These are phyloP conservation scores for Didymella keratinophila DNA, from an alignment of 2,329 filamentous ascomycete species.

Conservation along the genomic window DNA sequence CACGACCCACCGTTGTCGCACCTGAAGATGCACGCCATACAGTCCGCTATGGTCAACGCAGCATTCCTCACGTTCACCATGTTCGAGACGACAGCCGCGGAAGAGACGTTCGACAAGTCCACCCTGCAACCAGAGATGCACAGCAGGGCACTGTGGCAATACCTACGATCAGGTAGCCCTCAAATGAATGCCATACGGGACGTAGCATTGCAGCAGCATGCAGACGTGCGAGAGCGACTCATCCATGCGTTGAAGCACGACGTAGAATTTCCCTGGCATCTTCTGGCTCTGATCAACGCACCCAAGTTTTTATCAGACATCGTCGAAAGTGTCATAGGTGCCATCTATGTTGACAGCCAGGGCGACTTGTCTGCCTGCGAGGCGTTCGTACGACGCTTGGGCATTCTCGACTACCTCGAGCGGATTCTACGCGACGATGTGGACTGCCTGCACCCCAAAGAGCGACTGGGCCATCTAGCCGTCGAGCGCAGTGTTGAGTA, in stretches of 20 bases:
- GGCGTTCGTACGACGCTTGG: slow-evolving; percentile 67
- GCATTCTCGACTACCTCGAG: slow-evolving; percentile 69
- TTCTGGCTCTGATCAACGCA: slow-evolving; percentile 65
- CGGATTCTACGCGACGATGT: slow-evolving; percentile 62
- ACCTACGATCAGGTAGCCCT: slow-evolving; percentile 67
- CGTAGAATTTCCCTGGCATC: slow-evolving; percentile 75
- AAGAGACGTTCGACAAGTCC: slow-evolving; percentile 45
- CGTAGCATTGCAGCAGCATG: slow-evolving; percentile 57
- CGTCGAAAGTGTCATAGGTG: slow-evolving; percentile 80
- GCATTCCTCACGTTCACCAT: slow-evolving; percentile 80
- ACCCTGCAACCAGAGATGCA: slow-evolving; percentile 40
- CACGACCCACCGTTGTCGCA: slow-evolving; percentile 59
- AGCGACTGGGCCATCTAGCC: slow-evolving; percentile 69
- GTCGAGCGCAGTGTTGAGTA: slow-evolving; percentile 65
- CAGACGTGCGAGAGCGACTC: slow-evolving; percentile 60
- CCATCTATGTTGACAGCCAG: slow-evolving; percentile 78
- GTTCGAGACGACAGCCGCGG: slow-evolving; percentile 62
- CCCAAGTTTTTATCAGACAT: slow-evolving; percentile 55
- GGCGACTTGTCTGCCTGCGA: slow-evolving; percentile 58
- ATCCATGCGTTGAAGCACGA: slow-evolving; percentile 59
- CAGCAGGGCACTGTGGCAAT: slow-evolving; percentile 68
- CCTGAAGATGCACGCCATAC: slow-evolving; percentile 76
- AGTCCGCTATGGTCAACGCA: slow-evolving; percentile 79
- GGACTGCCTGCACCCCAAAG: slow-evolving; percentile 71
- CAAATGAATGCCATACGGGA: slow-evolving; percentile 60